A percentile compares a stretch with the other conserved stretches of the same genome.
phyloP scores from a whole-genome alignment of 192 early-diverging fungal species.

The Entomortierella beljakovae region DNA sequence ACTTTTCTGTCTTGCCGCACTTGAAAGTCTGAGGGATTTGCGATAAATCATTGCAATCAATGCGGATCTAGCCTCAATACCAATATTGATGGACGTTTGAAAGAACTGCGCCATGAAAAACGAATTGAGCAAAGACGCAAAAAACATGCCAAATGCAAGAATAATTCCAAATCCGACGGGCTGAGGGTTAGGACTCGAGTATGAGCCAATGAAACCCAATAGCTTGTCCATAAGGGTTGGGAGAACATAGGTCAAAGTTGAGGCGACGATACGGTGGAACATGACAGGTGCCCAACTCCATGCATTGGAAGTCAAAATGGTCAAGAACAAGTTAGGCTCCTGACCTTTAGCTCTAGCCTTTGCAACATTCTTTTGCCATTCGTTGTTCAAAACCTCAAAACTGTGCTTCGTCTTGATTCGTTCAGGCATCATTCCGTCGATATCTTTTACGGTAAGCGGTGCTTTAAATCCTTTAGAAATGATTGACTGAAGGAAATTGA shows the following conservation, averaged over 20 bases:
- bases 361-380: constrained; percentile 24
- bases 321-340: constrained; percentile 27
- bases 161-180: constrained; percentile 46
- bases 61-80: constrained; percentile 73
- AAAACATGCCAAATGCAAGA: constrained; percentile 55
- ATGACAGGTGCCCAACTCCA: constrained; percentile 31
- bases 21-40: constrained; percentile 85
- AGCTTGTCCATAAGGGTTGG: constrained; percentile 43
- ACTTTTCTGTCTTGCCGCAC: constrained; percentile 13
- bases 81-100: constrained; percentile 58
- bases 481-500: constrained; percentile 28
- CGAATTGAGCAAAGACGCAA: constrained; percentile 9
- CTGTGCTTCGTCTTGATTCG: constrained; percentile 1
- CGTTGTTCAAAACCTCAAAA: constrained; percentile 2
- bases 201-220: constrained; percentile 43
- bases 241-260: constrained; percentile 30
- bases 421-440: constrained; percentile 15
- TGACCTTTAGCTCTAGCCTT: constrained; percentile 20
- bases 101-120: background rate
- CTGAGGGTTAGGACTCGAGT: constrained; percentile 6
- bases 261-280: constrained; percentile 32
- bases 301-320: constrained; percentile 23
- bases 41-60: constrained; percentile 82
- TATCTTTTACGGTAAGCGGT: constrained; percentile 7
- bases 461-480: constrained; percentile 12